Base-by-base conservation (phyloP, 441 rosid species). In the Omphalea diandra region DNA sequence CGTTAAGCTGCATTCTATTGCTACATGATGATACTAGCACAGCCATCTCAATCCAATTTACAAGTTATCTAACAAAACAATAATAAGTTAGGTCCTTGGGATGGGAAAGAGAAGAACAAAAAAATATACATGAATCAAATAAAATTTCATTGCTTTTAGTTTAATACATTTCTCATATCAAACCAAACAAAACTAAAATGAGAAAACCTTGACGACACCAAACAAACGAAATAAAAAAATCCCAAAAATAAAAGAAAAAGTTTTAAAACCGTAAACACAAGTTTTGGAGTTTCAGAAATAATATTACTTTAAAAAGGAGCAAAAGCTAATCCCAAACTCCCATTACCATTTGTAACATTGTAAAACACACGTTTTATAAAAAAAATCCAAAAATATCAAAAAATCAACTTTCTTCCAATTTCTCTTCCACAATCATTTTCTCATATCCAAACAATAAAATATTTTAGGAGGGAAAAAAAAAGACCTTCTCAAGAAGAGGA, bases 401-500 rank as follows among this genome's bases (percentile, higher is more conserved):
- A n/a, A n/a, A n/a, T 2, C 0, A 18, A 11, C 36, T 67, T 18
- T 8, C 8, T 9, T 52, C 54, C 31, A n/a, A n/a, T 44, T 40
- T 79, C 60, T 32, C 24, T 1, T 26, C 27, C 47, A 64, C 4
- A n/a, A n/a, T 4, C 7, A 4, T 71, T 63, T 53, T 35, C 18
- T 31, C 41, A 61, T 18, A 60, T 6, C 18, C 35, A 47, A 70
- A 20, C 52, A 55, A 17, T 5, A 31, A 46, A 31, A n/a, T n/a
- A n/a, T n/a, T n/a, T n/a, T n/a, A n/a, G n/a, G 35, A 24, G 38
- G 3, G 41, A 52, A n/a, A 59, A 44, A 59, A 47, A 22, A 7
- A 33, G 20, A 90, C 97, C 91, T 87, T 90, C 67, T 86, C 98
- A 24, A 97, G 98, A 75, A 91, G 82, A 2, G 97, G 98, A 75